Evolutionary conservation across 257 asterid genomes (phyloP).

Genomic region (Nicotiana knightiana): DNA sequence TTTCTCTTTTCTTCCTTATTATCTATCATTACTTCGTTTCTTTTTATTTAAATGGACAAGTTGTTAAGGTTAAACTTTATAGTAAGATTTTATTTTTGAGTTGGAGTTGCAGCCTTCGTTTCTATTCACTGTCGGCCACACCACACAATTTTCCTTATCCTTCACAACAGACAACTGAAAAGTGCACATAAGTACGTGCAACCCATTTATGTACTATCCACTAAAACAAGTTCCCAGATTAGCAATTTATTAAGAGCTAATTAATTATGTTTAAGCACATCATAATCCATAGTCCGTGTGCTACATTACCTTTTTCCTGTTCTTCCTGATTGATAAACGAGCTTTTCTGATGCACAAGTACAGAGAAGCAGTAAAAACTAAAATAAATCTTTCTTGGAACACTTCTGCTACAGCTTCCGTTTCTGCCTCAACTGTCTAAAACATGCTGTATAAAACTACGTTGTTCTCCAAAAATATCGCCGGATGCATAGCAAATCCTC

Average conservation of each 20-base stretch:
- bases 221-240: not conserved
- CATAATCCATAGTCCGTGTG: not conserved
- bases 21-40: not conserved
- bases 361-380: not conserved
- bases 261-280: not conserved
- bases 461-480: no score
- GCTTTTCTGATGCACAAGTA: no score
- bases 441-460: no score
- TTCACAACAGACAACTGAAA: not conserved
- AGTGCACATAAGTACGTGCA: not conserved
- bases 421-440: not conserved
- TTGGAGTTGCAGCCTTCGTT: constrained; percentile 3
- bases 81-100: not conserved
- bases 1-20: not conserved
- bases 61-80: constrained; percentile 1
- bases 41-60: not conserved
- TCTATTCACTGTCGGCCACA: not conserved
- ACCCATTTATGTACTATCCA: not conserved
- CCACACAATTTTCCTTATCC: not conserved
- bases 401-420: not conserved
- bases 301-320: not conserved
- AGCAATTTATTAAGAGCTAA: not conserved
- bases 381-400: not conserved
- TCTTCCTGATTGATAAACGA: no score
- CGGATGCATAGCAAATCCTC: no score